phyloP scores from a whole-genome alignment of 495 filamentous ascomycete species.

The Paragyromitra xinjiangensis region DNA sequence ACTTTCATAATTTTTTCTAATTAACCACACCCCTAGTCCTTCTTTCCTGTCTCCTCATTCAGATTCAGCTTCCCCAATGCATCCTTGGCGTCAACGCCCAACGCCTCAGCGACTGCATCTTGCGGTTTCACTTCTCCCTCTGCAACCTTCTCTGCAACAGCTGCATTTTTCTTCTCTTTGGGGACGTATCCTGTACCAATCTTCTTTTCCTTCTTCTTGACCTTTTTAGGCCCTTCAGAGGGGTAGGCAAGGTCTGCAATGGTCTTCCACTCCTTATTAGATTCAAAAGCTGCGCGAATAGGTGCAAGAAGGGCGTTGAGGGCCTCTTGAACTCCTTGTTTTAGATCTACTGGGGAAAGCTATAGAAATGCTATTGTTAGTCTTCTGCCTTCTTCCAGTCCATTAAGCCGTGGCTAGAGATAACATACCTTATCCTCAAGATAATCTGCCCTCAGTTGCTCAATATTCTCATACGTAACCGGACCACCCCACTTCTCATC shows the following conservation, averaged over 20 bases:
- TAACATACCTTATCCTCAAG: slow-evolving; percentile 72
- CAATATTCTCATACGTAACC: slow-evolving; percentile 76
- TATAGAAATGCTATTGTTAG: slow-evolving; percentile 55
- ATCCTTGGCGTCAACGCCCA: slow-evolving; percentile 58
- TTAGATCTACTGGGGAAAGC: slow-evolving; percentile 85
- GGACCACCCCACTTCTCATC: slow-evolving; percentile 71
- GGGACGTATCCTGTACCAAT: slow-evolving; percentile 69
- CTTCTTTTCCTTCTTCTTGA: slow-evolving; percentile 78
- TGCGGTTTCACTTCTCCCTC: slow-evolving; percentile 45
- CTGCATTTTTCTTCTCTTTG: slow-evolving; percentile 60
- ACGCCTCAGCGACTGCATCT: slow-evolving; percentile 54
- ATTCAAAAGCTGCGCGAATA: slow-evolving; percentile 75
- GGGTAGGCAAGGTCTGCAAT: slow-evolving; percentile 85
- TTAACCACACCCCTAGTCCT: background rate
- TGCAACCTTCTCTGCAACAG: slow-evolving; percentile 49
- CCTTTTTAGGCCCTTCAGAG: slow-evolving; percentile 73
- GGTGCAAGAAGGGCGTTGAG: slow-evolving; percentile 77
- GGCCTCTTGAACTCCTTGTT: slow-evolving; percentile 74
- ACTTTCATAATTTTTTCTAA: background rate
- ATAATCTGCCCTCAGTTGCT: slow-evolving; percentile 81
- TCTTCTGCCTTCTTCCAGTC: background rate
- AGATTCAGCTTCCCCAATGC: slow-evolving; percentile 59
- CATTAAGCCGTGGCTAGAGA: background rate
- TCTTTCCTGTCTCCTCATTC: slow-evolving; percentile 28
- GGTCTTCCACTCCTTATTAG: slow-evolving; percentile 80